These are phyloP conservation scores for Apiospora aurea DNA, from an alignment of 2,329 filamentous ascomycete genomes.

Conservation along the genomic window DNA sequence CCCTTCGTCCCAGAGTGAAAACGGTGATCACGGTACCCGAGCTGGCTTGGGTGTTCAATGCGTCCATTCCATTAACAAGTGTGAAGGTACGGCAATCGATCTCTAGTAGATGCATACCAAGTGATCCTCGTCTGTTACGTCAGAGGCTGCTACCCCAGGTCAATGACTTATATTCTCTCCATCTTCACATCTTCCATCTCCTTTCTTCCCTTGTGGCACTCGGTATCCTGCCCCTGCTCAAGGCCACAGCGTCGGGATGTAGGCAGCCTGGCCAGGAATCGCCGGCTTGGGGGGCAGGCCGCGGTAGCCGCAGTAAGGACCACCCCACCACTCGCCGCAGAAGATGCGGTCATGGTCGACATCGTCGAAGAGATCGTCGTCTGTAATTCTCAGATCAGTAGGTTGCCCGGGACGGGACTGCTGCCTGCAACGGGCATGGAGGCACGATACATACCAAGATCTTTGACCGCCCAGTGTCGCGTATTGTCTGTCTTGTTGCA, in stretches of 20 bases:
- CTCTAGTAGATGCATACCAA: not conserved
- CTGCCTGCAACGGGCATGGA: not conserved
- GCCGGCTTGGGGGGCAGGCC: not conserved
- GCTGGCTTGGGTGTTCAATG: not conserved
- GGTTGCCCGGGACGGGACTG: no score
- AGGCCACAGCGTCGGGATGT: not conserved
- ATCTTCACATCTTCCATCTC: not conserved
- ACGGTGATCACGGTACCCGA: not conserved
- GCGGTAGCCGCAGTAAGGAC: conserved; percentile 10
- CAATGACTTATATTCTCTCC: not conserved
- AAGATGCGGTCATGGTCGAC: not conserved
- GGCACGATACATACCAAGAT: not conserved
- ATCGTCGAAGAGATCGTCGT: conserved; percentile 6
- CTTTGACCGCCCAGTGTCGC: not conserved
- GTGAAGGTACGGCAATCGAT: not conserved
- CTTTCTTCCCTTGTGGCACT: not conserved
- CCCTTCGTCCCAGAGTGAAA: not conserved
- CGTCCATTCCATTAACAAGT: not conserved
- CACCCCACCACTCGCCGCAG: conserved; percentile 25
- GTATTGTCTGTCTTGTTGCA: not conserved
- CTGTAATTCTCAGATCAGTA: not conserved
- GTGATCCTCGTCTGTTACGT: not conserved
- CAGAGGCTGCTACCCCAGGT: not conserved
- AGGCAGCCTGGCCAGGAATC: not conserved
- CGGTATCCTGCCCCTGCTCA: not conserved